Conservation (phyloP, 768 basidiomycete species). For the Hypholoma fasciculare region DNA sequence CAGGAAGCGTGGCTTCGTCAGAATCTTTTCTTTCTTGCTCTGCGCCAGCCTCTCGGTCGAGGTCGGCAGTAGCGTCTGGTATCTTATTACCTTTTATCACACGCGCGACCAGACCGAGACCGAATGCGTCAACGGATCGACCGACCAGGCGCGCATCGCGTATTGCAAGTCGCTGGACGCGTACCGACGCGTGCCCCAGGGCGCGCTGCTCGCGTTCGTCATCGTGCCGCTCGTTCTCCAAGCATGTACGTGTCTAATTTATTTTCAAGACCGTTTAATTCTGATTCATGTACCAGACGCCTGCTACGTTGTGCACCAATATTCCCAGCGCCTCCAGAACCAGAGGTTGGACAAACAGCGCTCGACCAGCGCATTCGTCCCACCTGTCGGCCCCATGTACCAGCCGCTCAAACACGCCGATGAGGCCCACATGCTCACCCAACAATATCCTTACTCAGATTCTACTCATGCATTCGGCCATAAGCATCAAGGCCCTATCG, state of each 20-base stretch:
- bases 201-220: conserved; percentile 28
- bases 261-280: not conserved
- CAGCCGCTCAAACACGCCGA: conserved; percentile 17
- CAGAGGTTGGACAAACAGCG: conserved; percentile 26
- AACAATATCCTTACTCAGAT: conserved; percentile 34
- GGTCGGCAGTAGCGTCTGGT: conserved; percentile 29
- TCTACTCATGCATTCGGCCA: conserved; percentile 28
- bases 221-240: conserved; percentile 38
- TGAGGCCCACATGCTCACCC: conserved; percentile 20
- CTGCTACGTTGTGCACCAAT: conserved; percentile 36
- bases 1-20: conserved; percentile 36
- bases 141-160: conserved; percentile 22
- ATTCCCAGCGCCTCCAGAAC: conserved; percentile 30
- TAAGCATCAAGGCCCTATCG: conserved; percentile 6
- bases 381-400: conserved; percentile 20
- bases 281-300: conserved; percentile 28
- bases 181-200: conserved; percentile 26
- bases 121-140: conserved; percentile 29
- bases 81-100: conserved; percentile 31
- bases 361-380: conserved; percentile 16
- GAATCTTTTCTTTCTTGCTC: conserved; percentile 31
- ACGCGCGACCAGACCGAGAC: conserved; percentile 23
- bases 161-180: conserved; percentile 29
- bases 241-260: conserved; percentile 32
- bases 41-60: conserved; percentile 28